phyloP scores from a whole-genome alignment of 805 yeast species.

The Ogataea saltuana region DNA sequence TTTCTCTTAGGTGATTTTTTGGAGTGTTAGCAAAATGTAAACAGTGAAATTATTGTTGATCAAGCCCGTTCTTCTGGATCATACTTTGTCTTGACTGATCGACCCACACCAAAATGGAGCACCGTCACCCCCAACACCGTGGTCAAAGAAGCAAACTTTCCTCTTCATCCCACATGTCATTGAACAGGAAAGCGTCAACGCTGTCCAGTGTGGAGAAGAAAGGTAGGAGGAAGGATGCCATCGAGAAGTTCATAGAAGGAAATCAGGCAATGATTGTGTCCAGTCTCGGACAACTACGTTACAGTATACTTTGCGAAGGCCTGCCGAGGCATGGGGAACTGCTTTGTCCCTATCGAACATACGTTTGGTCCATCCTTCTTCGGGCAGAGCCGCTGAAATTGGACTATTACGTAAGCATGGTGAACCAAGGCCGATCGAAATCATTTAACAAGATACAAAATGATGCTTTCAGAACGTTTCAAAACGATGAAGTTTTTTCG shows the following conservation, averaged over 20 bases:
- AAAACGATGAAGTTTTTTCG: constrained; percentile 68
- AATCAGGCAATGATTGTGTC: constrained; percentile 48
- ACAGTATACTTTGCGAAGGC: constrained; percentile 52
- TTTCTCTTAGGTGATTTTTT: too few relatives aligned
- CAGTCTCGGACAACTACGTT: constrained; percentile 54
- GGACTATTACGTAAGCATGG: constrained; percentile 52
- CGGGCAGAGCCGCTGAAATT: constrained; percentile 62
- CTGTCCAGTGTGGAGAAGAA: constrained; percentile 23
- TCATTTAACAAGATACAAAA: constrained; percentile 71
- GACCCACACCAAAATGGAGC: too few relatives aligned
- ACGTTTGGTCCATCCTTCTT: constrained; percentile 79
- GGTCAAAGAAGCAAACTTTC: too few relatives aligned
- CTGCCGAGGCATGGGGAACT: constrained; percentile 35
- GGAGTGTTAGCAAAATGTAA: constrained; percentile 1
- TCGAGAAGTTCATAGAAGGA: constrained; percentile 50
- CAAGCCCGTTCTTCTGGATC: too few relatives aligned
- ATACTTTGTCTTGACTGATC: too few relatives aligned
- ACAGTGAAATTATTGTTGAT: too few relatives aligned
- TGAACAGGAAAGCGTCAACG: constrained; percentile 23
- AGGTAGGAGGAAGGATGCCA: constrained; percentile 52
- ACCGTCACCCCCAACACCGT: too few relatives aligned
- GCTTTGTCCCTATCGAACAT: constrained; percentile 65
- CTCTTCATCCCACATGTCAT: constrained; percentile 5
- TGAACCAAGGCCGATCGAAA: constrained; percentile 57
- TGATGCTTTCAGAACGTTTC: constrained; percentile 83